phyloP scores from a whole-genome alignment of 179 eudicot species.

The Drosera spatulata region DNA sequence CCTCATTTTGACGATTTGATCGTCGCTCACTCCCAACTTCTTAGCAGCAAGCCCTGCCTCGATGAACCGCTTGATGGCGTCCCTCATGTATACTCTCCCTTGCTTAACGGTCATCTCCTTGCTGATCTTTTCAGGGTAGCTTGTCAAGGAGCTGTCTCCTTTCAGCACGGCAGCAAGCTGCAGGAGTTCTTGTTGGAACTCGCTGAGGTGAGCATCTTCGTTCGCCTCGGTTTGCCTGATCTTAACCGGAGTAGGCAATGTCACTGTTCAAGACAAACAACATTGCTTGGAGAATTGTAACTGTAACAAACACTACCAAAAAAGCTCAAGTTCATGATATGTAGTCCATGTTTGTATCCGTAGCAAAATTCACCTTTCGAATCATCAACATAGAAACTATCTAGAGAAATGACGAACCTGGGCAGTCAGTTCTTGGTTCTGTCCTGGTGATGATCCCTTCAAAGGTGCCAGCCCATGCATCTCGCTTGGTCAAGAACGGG shows the following conservation, averaged over 20 bases:
- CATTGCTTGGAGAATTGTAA: too few species aligned
- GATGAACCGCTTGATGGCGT: constrained; percentile 68
- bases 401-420: constrained; percentile 38
- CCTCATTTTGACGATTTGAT: constrained; percentile 91
- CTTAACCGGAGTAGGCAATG: constrained; percentile 64
- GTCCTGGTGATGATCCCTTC: constrained; percentile 80
- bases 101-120: constrained; percentile 72
- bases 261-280: constrained; percentile 16
- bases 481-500: constrained; percentile 81
- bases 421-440: constrained; percentile 39
- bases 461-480: constrained; percentile 98
- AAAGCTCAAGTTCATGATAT: too few species aligned
- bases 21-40: constrained; percentile 66
- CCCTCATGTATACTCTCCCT: constrained; percentile 60
- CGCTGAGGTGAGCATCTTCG: constrained; percentile 47
- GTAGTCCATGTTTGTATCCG: too few species aligned
- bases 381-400: too few species aligned
- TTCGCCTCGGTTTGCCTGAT: constrained; percentile 53
- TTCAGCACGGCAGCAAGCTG: constrained; percentile 82
- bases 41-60: constrained; percentile 81
- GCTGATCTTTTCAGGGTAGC: constrained; percentile 60
- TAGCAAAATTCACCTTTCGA: too few species aligned
- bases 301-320: too few species aligned
- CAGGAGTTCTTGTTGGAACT: constrained; percentile 73
- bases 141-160: constrained; percentile 76